Base-by-base conservation (phyloP, 257 asterid genomes). In the Fraxinus anomala region DNA sequence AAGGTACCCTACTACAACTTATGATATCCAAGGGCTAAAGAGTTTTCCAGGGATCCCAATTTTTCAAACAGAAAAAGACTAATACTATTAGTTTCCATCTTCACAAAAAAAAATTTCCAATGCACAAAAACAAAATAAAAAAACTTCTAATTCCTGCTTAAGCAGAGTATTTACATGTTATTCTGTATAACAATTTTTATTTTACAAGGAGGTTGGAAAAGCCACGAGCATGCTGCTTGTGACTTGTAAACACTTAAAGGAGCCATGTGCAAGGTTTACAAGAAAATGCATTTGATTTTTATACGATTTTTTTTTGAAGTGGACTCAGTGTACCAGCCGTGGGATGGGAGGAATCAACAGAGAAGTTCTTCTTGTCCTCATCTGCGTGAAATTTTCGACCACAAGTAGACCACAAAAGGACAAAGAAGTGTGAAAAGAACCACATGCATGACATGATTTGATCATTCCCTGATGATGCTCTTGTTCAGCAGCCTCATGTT, bases 381-480 rank as follows among this genome's bases (percentile, higher is more conserved):
- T 87, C 90, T 80, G 47, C 87, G 85, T 23, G 89, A 78, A 72
- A 92, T 39, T 85, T 92, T 92, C 73, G 89, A 68, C 78, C 79
- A 65, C 59, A 89, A n/a, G 82, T 90, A 92, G 34, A 92, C 86
- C 19, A 89, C 80, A 59, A 90, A 87, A 81, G 90, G 90, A 42
- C 33, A 87, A 67, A 90, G 69, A 14, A 88, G 89, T 1, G 89
- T 96, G 66, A 92, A 92, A 54, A 92, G 94, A 76, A 92, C 87
- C 0, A 92, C 96, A 37, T 90, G 94, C 92, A 89, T 87, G 33
- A 90, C 77, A 80, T 89, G 92, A 86, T 65, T 86, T 31, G 94
- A 87, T 49, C 96, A 92, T 82, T 88, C 92, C 82, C 82, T 74
- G 74, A 92, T 80, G 81, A 89, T 88, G 83, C 96, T 92, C 84